A percentile compares a stretch with the other conserved stretches of the same genome.
These are phyloP conservation scores for Fusarium dimerum DNA, from an alignment of 2,329 filamentous ascomycete genomes.

Conservation along the genomic window DNA sequence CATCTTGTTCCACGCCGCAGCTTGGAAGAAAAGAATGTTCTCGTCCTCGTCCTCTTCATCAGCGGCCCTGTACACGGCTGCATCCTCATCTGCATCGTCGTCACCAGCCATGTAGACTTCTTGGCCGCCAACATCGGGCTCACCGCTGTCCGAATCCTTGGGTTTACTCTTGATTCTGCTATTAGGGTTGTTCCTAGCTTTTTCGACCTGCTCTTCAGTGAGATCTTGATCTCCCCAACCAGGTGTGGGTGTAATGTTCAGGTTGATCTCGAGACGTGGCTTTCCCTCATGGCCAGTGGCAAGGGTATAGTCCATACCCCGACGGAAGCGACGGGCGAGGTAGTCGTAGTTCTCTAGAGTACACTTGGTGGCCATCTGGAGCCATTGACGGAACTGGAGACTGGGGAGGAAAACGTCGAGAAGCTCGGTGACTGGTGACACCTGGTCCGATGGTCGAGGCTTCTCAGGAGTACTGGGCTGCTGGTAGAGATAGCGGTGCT, in stretches of 20 bases:
- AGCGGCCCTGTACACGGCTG: conserved; percentile 79
- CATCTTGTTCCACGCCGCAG: conserved; percentile 82
- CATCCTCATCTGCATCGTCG: conserved; percentile 70
- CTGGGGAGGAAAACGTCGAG: conserved; percentile 83
- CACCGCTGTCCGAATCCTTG: conserved; percentile 35
- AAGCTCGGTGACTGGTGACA: conserved; percentile 72
- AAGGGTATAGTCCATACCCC: conserved; percentile 87
- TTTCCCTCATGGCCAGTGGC: conserved; percentile 81
- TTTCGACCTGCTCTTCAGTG: conserved; percentile 38
- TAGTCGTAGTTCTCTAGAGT: conserved; percentile 73
- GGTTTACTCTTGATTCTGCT: conserved; percentile 32
- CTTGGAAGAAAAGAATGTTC: conserved; percentile 66
- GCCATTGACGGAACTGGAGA: conserved; percentile 84
- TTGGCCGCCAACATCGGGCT: conserved; percentile 69
- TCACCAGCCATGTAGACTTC: conserved; percentile 94
- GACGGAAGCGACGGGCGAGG: conserved; percentile 83
- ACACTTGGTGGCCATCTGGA: conserved; percentile 78
- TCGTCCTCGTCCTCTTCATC: conserved; percentile 66
- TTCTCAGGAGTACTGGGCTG: conserved; percentile 50
- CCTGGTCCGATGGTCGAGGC: conserved; percentile 39
- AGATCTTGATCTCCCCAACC: conserved; percentile 74
- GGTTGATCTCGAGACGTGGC: conserved; percentile 80
- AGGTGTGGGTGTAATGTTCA: conserved; percentile 79
- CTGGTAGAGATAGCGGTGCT: conserved; percentile 88
- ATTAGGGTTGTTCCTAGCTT: conserved; percentile 30